Evolutionary conservation across 2,329 filamentous ascomycete genomes (phyloP), one percentile per base, ranked within the genome.

Genomic region (Sporothrix phasma): DNA sequence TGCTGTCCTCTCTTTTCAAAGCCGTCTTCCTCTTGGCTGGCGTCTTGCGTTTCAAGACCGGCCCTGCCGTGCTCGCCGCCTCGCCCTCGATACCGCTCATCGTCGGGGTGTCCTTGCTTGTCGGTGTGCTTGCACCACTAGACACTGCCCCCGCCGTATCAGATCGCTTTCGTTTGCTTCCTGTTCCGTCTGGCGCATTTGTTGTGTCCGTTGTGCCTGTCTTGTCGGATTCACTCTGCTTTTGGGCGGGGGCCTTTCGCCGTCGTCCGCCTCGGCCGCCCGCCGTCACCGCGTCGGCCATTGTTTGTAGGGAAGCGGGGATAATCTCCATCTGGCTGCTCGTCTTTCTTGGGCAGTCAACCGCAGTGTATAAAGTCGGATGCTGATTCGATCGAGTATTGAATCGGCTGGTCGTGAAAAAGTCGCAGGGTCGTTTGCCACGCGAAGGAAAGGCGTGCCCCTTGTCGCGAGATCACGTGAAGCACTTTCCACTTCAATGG

Each of bases 381-480:
- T n/a, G 45, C 41, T 39, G 43, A 47, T 13, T 47, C 31, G 15
- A 31, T 13, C 24, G 10, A 1, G 43, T 37, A 3, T 37, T 34
- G 29, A 11, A 47, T 3, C 13, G n/a, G n/a, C 2, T 1, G 5
- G 41, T 31, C 22, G 56, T 29, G 56, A 22, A 54, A 54, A 54
- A 22, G 31, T 54, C 51, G 51, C 51, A 31, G 51, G 31, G 51
- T 49, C 5, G 4, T 24, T 61, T 22, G 58, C 58, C 58, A 61
- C 58, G 58, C 58, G 43, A 37, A 61, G 47, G n/a, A 24, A 24
- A 39, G 31, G 41, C 58, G 4, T 15, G 4, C 10, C 24, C 13
- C 22, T 11, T 60, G 45, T 61, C 59, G 31, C 59, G 59, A 61
- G 46, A 7, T 61, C 59, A 61, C 59, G 59, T 61, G 59, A 41